Conservation (phyloP, 1,139 yeast species). For the Hansenula lynferdii region DNA sequence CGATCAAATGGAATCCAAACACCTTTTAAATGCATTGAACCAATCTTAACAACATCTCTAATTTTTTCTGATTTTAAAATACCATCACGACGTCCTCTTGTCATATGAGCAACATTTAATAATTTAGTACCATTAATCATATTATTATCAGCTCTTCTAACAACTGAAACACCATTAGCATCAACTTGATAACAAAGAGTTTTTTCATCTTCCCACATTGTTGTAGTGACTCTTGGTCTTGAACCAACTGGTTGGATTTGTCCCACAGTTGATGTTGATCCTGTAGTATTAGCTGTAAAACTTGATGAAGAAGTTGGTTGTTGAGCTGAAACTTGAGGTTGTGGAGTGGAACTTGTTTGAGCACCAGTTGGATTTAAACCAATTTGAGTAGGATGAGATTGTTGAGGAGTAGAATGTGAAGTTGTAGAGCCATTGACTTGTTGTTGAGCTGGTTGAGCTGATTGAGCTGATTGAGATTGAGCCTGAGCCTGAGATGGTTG, state of each 20-base stretch:
- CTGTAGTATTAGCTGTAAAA: constrained; percentile 17
- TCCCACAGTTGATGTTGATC: constrained; percentile 28
- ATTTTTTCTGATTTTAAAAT: constrained; percentile 84
- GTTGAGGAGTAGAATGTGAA: constrained; percentile 3
- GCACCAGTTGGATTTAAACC: constrained; percentile 6
- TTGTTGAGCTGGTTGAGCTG: too few relatives aligned
- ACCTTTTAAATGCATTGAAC: constrained; percentile 96
- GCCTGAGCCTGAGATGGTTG: too few relatives aligned
- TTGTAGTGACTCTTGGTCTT: constrained; percentile 86
- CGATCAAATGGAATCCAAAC: constrained; percentile 98
- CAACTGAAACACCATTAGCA: constrained; percentile 86
- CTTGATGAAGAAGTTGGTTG: constrained; percentile 12
- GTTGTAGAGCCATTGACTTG: too few relatives aligned
- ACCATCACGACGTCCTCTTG: constrained; percentile 95
- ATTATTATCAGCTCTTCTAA: constrained; percentile 86
- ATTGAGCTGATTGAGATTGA: too few relatives aligned
- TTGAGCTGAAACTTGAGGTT: constrained; percentile 7
- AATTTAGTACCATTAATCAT: constrained; percentile 95
- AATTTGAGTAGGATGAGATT: too few relatives aligned
- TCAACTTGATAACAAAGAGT: constrained; percentile 95
- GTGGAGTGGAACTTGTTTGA: constrained; percentile 8
- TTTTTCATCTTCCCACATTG: constrained; percentile 97
- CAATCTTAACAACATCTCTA: constrained; percentile 91
- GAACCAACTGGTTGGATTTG: constrained; percentile 57
- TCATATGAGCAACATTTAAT: constrained; percentile 90